Evolutionary conservation across 148 eudicot genomes (phyloP), one percentile per base, ranked within the genome.

Genomic region (Vaccinium corymbosum): DNA sequence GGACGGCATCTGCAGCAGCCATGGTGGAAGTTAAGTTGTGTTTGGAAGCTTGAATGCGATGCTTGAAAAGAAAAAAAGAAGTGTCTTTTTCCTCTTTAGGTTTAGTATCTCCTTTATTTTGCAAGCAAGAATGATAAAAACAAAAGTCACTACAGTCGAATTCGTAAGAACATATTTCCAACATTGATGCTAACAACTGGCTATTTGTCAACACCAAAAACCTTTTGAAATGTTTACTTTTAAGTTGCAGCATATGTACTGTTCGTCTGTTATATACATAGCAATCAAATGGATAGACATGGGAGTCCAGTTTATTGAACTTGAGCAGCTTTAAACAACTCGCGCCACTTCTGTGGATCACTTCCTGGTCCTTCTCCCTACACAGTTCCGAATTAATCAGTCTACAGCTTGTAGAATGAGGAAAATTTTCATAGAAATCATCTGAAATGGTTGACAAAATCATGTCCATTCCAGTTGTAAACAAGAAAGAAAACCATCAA

Each of bases 361-460:
- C 92, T 92, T 86, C 93, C 97, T 11, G 98, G 98, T 78, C 98
- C 98, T 29, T 94, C 98, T 52, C 98, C 98, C 98, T 96, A 90
- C 92, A 90, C 49, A 80, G 81, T 66, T 62, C 62, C 76, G 13
- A 52, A 15, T 17, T 12, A 4, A 52, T 79, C 50, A 29, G 74
- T 66, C 12, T 25, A 66, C 5, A 2, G 29, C 35, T 12, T 50
- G 32, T 0, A 29, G 52, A 53, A 78, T 6, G 46, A 16, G 13
- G 32, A 27, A 52, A 48, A 25, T 53, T 25, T 14, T 25, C 12
- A 25, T 15, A 19, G 15, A 22, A 77, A 50, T 4, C 14, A 25
- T n/a, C 32, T 2, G 25, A 17, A 51, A 51, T 12, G 29, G 0
- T 1, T 75, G 20, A 48, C 78, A 19, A 19, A n/a, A 42, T 46